Evolutionary conservation across 1,284 basidiomycete species (phyloP).

Genomic region (Ustilago trichophora): DNA sequence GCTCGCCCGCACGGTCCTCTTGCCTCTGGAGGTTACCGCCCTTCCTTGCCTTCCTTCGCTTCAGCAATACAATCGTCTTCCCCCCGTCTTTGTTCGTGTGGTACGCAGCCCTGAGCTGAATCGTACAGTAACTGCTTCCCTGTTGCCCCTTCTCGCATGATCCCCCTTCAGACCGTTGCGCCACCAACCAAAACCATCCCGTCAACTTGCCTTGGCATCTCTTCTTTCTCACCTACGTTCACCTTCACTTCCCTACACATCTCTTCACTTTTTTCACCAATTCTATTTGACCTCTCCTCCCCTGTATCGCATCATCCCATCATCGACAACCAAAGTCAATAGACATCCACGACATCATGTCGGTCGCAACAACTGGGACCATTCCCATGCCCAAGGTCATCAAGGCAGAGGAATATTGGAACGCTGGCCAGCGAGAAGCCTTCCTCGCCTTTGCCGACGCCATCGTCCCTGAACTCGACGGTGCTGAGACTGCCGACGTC

Average conservation of each 20-base stretch:
- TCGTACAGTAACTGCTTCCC: too few species aligned
- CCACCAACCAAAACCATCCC: too few species aligned
- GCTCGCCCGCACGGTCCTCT: constrained; percentile 5
- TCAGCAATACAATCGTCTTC: too few species aligned
- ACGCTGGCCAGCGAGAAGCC: constrained; percentile 37
- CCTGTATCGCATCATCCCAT: too few species aligned
- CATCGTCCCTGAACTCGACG: constrained; percentile 55
- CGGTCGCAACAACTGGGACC: constrained; percentile 8
- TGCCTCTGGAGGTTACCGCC: neutral
- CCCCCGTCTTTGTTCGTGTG: too few species aligned
- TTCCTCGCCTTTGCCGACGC: constrained; percentile 61
- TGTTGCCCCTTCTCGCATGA: too few species aligned
- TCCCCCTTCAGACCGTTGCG: too few species aligned
- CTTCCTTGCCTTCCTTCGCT: neutral
- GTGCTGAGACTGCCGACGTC: constrained; percentile 51
- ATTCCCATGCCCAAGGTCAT: constrained; percentile 39
- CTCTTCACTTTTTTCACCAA: too few species aligned
- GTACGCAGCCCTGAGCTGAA: too few species aligned
- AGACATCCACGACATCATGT: constrained; percentile 15
- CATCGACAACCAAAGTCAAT: neutral
- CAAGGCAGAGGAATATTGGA: constrained; percentile 50
- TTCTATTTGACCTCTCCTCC: too few species aligned
- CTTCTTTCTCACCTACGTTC: neutral
- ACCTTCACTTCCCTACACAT: neutral
- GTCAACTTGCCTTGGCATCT: neutral